phyloP scores from a whole-genome alignment of 495 filamentous ascomycete species.

The Lentithecium fluviatile region DNA sequence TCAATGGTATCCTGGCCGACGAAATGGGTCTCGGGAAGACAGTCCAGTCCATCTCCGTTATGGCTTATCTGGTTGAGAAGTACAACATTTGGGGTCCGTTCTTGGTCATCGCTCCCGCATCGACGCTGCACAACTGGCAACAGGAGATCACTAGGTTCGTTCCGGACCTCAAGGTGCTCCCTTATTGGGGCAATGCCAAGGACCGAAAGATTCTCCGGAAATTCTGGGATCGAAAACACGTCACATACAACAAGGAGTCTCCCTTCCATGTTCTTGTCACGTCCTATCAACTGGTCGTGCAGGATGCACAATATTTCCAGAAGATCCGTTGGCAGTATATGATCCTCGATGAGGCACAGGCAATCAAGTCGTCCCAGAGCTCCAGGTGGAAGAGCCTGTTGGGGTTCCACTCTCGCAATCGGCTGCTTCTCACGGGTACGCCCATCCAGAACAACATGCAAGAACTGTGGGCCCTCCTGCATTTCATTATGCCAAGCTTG shows the following conservation, averaged over 20 bases:
- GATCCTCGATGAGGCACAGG: slow-evolving; percentile 97
- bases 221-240: slow-evolving; percentile 98
- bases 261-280: slow-evolving; percentile 95
- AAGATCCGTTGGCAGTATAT: slow-evolving; percentile 99
- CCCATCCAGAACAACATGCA: slow-evolving; percentile 99
- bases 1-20: slow-evolving; percentile 98
- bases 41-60: slow-evolving; percentile 97
- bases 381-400: slow-evolving; percentile 95
- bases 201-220: slow-evolving; percentile 96
- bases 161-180: slow-evolving; percentile 86
- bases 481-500: slow-evolving; percentile 98
- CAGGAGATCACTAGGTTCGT: slow-evolving; percentile 96
- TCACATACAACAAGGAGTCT: slow-evolving; percentile 88
- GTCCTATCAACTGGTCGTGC: slow-evolving; percentile 95
- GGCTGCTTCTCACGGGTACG: slow-evolving; percentile 90
- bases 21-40: slow-evolving; percentile 99
- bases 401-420: slow-evolving; percentile 93
- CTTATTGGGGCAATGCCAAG: slow-evolving; percentile 93
- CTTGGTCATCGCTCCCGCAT: slow-evolving; percentile 92
- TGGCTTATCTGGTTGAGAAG: slow-evolving; percentile 95
- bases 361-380: slow-evolving; percentile 96
- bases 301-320: slow-evolving; percentile 94
- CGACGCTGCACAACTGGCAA: slow-evolving; percentile 98
- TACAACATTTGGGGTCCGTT: slow-evolving; percentile 99
- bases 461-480: slow-evolving; percentile 93